These are phyloP conservation scores for Fusarium guadeloupense DNA, from an alignment of 2,329 filamentous ascomycete genomes.

Conservation along the genomic window DNA sequence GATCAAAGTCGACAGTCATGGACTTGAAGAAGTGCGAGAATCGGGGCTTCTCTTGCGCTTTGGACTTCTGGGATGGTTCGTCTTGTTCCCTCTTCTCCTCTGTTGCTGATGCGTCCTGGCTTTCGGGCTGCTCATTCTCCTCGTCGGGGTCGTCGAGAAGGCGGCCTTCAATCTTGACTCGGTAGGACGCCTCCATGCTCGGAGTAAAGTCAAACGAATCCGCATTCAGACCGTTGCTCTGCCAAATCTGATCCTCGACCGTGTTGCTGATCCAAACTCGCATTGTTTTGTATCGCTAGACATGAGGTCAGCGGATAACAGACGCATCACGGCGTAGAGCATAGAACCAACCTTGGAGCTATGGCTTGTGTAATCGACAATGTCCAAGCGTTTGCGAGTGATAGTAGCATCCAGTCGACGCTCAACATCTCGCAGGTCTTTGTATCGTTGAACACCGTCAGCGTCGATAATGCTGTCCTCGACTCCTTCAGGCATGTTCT, in stretches of 20 bases:
- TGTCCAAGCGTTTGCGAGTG: conserved; percentile 91
- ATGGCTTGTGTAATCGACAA: conserved; percentile 81
- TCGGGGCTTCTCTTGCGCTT: conserved; percentile 57
- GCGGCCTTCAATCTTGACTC: conserved; percentile 90
- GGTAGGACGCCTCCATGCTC: conserved; percentile 80
- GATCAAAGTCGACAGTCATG: conserved; percentile 79
- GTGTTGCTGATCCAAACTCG: conserved; percentile 96
- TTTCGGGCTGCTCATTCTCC: conserved; percentile 62
- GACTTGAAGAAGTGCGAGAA: conserved; percentile 85
- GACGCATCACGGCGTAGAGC: neutral
- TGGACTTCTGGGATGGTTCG: conserved; percentile 48
- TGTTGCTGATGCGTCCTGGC: conserved; percentile 51
- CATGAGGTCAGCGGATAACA: conserved; percentile 7
- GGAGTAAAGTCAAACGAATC: conserved; percentile 85
- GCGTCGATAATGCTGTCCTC: conserved; percentile 80
- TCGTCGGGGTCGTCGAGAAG: conserved; percentile 77
- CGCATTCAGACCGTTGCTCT: conserved; percentile 72
- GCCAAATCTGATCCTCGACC: conserved; percentile 93
- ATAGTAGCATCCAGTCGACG: conserved; percentile 89
- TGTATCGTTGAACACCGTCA: conserved; percentile 84
- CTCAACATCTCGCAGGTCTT: conserved; percentile 85
- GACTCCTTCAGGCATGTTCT: conserved; percentile 89
- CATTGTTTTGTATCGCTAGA: conserved; percentile 79
- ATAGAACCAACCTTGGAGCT: conserved; percentile 68
- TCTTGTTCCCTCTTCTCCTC: conserved; percentile 42